Evolutionary conservation across 1,139 yeast genomes (phyloP).

Genomic region (Ogataea hybrid): DNA sequence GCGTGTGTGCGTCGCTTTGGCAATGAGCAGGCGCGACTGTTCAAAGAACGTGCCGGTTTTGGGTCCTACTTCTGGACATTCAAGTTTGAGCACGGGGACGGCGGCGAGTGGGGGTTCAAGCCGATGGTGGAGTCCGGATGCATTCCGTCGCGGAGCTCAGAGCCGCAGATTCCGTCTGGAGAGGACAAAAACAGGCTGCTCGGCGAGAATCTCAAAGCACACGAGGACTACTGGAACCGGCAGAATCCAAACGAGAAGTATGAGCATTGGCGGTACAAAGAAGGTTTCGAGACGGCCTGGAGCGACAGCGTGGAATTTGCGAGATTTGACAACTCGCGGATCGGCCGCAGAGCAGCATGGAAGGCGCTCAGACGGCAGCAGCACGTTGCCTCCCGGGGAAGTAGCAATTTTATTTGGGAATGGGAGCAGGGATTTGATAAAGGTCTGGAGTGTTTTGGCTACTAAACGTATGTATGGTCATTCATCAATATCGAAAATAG

Average conservation of each 20-base stretch:
- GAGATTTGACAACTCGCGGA: constrained; percentile 60
- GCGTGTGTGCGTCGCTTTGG: constrained; percentile 46
- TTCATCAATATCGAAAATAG: constrained; percentile 20
- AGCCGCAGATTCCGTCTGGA: constrained; percentile 36
- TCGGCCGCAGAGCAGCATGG: constrained; percentile 79
- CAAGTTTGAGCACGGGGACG: constrained; percentile 83
- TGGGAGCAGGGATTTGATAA: constrained; percentile 81
- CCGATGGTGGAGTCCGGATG: constrained; percentile 74
- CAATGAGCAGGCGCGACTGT: constrained; percentile 40
- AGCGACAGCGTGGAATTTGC: constrained; percentile 67
- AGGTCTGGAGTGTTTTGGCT: constrained; percentile 31
- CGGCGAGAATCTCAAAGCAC: constrained; percentile 43
- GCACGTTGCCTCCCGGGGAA: constrained; percentile 56
- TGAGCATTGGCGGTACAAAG: constrained; percentile 79
- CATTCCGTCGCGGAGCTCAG: constrained; percentile 37
- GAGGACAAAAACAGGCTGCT: constrained; percentile 43
- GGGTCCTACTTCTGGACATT: constrained; percentile 92
- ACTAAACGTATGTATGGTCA: constrained; percentile 4
- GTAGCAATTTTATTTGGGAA: constrained; percentile 68
- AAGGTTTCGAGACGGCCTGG: constrained; percentile 77
- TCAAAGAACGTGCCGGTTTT: constrained; percentile 51
- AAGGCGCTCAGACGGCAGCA: constrained; percentile 51
- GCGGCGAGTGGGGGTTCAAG: constrained; percentile 94
- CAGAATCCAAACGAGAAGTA: constrained; percentile 57
- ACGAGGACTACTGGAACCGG: constrained; percentile 65